These are phyloP conservation scores for Avena sativa DNA, from an alignment of 176 grass and related monocot genomes.

Conservation along the genomic window DNA sequence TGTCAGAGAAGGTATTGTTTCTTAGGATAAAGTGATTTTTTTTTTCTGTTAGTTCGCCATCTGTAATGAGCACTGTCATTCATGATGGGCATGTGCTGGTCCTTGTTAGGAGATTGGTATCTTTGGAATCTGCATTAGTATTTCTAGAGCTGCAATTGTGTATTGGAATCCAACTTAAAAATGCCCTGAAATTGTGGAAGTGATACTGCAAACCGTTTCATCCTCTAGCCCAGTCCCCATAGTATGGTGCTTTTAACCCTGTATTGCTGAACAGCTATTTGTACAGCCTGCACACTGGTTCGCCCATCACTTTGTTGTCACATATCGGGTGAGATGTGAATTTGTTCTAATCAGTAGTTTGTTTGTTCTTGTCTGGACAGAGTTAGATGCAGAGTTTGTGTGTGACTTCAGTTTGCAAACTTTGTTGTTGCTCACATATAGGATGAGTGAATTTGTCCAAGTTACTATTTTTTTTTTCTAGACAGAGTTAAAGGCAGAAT, in stretches of 20 bases:
- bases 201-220: constrained; percentile 3
- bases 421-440: neutral
- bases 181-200: neutral
- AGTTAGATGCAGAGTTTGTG: constrained; percentile 18
- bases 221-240: neutral
- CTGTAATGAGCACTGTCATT: constrained; percentile 7
- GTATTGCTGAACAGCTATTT: neutral
- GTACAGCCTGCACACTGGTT: neutral
- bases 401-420: neutral
- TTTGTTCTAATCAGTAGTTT: neutral
- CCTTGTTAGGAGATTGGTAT: neutral
- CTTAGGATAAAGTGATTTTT: neutral
- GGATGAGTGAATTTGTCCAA: neutral
- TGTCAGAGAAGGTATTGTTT: neutral
- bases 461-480: too few relatives aligned
- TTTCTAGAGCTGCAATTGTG: neutral
- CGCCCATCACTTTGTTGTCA: neutral
- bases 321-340: neutral
- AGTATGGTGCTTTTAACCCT: neutral
- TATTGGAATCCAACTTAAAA: neutral
- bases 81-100: neutral
- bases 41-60: neutral
- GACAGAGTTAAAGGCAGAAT: constrained; percentile 7
- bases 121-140: neutral
- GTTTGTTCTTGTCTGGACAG: constrained; percentile 3